These are phyloP conservation scores for Neospora caninum DNA, from an alignment of 169 alveolate genomes.

Conservation along the genomic window DNA sequence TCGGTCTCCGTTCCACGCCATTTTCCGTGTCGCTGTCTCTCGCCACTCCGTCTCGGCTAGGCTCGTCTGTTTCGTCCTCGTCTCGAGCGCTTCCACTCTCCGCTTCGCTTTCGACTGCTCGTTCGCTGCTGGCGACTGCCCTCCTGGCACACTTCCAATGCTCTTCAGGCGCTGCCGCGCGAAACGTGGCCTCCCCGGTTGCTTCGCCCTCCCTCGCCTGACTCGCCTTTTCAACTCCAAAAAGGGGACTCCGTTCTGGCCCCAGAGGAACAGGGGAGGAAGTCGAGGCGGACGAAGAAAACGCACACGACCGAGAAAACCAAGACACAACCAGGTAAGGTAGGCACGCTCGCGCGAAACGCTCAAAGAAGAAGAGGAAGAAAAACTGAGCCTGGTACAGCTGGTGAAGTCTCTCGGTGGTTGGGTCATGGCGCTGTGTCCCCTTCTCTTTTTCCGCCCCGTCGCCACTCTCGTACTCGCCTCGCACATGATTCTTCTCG, in stretches of 20 bases:
- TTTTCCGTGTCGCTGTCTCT: background rate
- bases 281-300: background rate
- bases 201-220: background rate
- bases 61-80: background rate
- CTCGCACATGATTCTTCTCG: background rate
- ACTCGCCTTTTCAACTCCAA: background rate
- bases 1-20: background rate
- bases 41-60: background rate
- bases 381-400: background rate
- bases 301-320: background rate
- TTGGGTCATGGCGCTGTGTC: background rate
- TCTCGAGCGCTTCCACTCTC: background rate
- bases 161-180: background rate
- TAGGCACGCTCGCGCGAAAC: background rate
- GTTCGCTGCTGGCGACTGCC: background rate
- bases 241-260: background rate
- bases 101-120: background rate
- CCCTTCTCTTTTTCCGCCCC: background rate
- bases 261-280: background rate
- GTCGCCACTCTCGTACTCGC: too few species aligned
- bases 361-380: conserved; percentile 31
- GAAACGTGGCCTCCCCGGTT: background rate
- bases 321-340: background rate
- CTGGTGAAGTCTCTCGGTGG: background rate
- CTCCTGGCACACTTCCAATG: too few species aligned